Evolutionary conservation across 2,329 filamentous ascomycete genomes (phyloP).

Genomic region (Colletotrichum brevisporum): DNA sequence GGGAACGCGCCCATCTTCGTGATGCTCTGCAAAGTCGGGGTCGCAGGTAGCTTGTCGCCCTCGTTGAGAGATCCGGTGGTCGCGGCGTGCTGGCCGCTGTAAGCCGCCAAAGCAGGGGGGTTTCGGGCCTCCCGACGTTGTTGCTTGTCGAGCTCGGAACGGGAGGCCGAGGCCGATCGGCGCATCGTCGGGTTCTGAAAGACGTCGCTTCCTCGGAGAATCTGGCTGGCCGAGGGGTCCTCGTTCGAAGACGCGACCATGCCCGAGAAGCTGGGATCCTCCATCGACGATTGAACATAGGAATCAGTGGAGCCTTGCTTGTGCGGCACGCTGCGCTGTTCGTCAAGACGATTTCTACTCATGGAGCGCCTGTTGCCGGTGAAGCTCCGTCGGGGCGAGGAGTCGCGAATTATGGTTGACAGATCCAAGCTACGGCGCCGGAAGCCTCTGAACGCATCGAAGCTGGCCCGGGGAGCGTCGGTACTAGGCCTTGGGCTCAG

Average conservation of each 20-base stretch:
- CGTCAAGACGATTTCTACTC: constrained; percentile 63
- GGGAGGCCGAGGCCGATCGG: constrained; percentile 58
- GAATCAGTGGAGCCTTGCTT: constrained; percentile 80
- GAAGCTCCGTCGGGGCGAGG: constrained; percentile 71
- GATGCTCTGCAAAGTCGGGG: constrained; percentile 66
- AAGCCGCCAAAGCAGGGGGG: constrained; percentile 26
- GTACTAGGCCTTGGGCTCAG: constrained; percentile 69
- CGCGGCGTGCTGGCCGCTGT: constrained; percentile 49
- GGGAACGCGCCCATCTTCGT: constrained; percentile 80
- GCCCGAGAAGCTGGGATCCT: constrained; percentile 81
- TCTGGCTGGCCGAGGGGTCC: constrained; percentile 91
- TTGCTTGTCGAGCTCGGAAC: constrained; percentile 40
- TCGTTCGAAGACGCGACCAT: constrained; percentile 78
- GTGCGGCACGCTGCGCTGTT: constrained; percentile 61
- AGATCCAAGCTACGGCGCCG: constrained; percentile 68
- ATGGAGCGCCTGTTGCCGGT: constrained; percentile 70
- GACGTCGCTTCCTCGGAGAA: constrained; percentile 87
- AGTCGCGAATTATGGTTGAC: constrained; percentile 57
- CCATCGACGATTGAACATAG: constrained; percentile 78
- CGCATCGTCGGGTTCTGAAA: constrained; percentile 84
- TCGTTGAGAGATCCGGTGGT: constrained; percentile 57
- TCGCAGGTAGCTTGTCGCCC: constrained; percentile 43
- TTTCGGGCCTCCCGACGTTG: constrained; percentile 27
- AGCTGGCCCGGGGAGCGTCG: constrained; percentile 67
- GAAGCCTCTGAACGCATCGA: constrained; percentile 65